Percentiles rank a stretch among this genome's conserved stretches.
Evolutionary conservation across 1,139 yeast species (phyloP).

Genomic region (Martiniozyma asiatica): DNA sequence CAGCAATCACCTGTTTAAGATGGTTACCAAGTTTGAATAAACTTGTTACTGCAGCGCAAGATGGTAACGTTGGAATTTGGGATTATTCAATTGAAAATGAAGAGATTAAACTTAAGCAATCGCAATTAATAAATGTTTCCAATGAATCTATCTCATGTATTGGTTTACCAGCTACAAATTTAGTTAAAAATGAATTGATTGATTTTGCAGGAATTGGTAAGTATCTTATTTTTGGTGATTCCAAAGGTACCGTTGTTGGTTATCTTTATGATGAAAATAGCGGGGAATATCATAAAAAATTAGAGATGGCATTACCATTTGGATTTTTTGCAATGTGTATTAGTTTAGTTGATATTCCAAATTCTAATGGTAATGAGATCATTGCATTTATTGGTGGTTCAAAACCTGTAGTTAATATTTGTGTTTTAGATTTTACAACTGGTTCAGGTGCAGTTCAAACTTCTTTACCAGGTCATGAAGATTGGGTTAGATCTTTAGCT

Average conservation of each 20-base stretch:
- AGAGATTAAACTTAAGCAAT: constrained; percentile 19
- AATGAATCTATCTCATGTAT: constrained; percentile 36
- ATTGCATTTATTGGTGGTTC: constrained; percentile 83
- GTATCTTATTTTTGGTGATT: constrained; percentile 47
- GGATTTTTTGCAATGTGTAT: constrained; percentile 59
- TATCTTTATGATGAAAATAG: constrained; percentile 30
- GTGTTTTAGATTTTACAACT: constrained; percentile 29
- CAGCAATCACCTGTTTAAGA: constrained; percentile 34
- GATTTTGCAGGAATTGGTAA: constrained; percentile 20
- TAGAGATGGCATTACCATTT: constrained; percentile 28
- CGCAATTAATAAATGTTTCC: constrained; percentile 23
- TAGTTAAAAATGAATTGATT: not conserved
- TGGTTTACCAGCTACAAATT: constrained; percentile 5
- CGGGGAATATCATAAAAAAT: too few relatives aligned
- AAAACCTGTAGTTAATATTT: constrained; percentile 41
- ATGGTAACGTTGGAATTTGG: constrained; percentile 55
- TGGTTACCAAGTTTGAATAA: constrained; percentile 37
- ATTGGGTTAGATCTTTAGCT: constrained; percentile 73
- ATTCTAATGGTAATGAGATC: constrained; percentile 27
- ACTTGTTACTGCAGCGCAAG: constrained; percentile 58
- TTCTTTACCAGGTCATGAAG: constrained; percentile 75
- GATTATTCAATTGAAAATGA: constrained; percentile 16
- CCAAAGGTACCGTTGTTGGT: constrained; percentile 46
- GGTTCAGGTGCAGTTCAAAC: constrained; percentile 26
- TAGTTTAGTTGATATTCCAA: constrained; percentile 31